A percentile compares a stretch with the other conserved stretches of the same genome.
Evolutionary conservation across 345 rosid species (phyloP).

Genomic region (Brassica rapa): DNA sequence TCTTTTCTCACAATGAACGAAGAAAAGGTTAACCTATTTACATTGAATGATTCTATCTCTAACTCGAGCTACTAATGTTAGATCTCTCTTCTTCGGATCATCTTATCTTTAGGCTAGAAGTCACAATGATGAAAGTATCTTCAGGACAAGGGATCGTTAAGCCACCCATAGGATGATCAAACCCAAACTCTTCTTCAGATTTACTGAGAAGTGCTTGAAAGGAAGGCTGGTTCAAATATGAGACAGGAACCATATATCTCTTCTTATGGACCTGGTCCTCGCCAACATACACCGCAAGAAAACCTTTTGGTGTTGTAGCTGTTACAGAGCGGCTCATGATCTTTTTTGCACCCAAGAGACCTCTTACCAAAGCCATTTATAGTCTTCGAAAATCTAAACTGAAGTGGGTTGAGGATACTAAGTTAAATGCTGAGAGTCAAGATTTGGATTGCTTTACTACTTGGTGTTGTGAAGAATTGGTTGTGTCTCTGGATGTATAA

Average conservation of each 20-base stretch:
- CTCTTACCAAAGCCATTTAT: constrained; percentile 22
- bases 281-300: constrained; percentile 53
- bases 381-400: background rate
- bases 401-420: background rate
- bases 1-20: constrained; percentile 22
- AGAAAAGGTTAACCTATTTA: background rate
- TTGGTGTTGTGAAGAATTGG: constrained; percentile 29
- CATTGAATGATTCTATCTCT: constrained; percentile 14
- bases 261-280: constrained; percentile 41
- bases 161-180: constrained; percentile 55
- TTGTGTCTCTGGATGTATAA: background rate
- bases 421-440: background rate
- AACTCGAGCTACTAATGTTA: background rate
- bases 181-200: constrained; percentile 56
- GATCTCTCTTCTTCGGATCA: constrained; percentile 10
- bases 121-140: constrained; percentile 43
- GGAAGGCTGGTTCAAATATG: constrained; percentile 43
- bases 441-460: background rate
- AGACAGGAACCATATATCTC: constrained; percentile 49
- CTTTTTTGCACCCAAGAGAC: constrained; percentile 23
- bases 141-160: constrained; percentile 54
- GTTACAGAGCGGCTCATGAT: constrained; percentile 30
- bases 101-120: constrained; percentile 31
- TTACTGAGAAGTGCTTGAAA: constrained; percentile 50
- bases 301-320: constrained; percentile 42